Base-by-base conservation (phyloP, 106 monocot species). In the Posidonia australis region DNA sequence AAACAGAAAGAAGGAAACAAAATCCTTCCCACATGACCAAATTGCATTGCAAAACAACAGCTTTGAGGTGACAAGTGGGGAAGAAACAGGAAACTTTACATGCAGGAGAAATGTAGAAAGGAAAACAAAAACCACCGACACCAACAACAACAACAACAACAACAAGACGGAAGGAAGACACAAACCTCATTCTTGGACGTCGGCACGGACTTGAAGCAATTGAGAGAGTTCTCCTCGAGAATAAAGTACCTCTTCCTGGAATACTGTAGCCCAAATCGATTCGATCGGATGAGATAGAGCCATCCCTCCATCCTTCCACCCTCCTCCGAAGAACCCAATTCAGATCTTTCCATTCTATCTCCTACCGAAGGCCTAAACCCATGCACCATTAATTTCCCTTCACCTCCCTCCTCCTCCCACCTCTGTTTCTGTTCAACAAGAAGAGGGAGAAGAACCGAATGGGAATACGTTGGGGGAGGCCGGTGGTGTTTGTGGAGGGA, bases 221-320 rank as follows among this genome's bases (percentile, higher is more conserved):
- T 67, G 70, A 85, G 81, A 60, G 70, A 62, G 69, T 66, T 76
- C 17, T 47, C 54, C 10, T 85, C 56, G 21, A 85, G 85, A 18
- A 73, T 55, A 54, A 85, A 78, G 63, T 85, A 85, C 51, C 81
- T 67, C 68, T 78, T 81, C 78, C 73, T 72, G 0, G 78, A 81
- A 62, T 51, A 73, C 63, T 78, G 85, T 44, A 85, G 66, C 41
- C 81, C 85, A 29, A 85, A 51, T 13, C 81, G 67, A 32, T 85
- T 85, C 25, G 81, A 85, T 27, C 81, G 68, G 47, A 85, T 73
- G 51, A 85, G 78, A 64, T 81, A 81, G 25, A 85, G 62, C 85
- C 85, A 85, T 0, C 85, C 85, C n/a, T 78, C 76, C 76, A 81
- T 85, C 44, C 46, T 80, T 10, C 23, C 67, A 12, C 28, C 28